Evolutionary conservation across 306 rosid genomes (phyloP).

Genomic region (Macrotyloma uniflorum): DNA sequence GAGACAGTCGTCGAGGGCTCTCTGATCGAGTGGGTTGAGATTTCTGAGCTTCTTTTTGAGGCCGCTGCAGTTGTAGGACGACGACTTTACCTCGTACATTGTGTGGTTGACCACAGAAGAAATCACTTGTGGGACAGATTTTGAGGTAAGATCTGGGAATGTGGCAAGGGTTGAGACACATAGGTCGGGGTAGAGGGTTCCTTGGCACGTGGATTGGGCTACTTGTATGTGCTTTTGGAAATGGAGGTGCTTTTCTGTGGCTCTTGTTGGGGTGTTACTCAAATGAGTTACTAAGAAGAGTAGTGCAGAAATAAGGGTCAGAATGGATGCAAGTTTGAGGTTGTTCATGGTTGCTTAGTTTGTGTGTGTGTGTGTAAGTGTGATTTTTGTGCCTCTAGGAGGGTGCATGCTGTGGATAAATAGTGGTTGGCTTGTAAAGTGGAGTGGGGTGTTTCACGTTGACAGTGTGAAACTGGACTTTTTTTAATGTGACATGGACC

Average conservation of each 20-base stretch:
- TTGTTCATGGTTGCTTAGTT: slow-evolving; percentile 24
- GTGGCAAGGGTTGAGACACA: slow-evolving; percentile 68
- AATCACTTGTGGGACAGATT: slow-evolving; percentile 59
- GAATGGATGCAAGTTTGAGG: neutral
- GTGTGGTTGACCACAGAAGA: slow-evolving; percentile 58
- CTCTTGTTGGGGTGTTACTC: slow-evolving; percentile 4
- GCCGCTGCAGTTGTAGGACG: slow-evolving; percentile 57
- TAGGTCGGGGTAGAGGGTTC: slow-evolving; percentile 71
- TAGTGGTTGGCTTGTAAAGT: slow-evolving; percentile 18
- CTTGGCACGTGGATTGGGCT: slow-evolving; percentile 62
- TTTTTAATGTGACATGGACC: slow-evolving; percentile 12
- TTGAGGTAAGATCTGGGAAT: slow-evolving; percentile 59
- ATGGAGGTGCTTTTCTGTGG: slow-evolving; percentile 38
- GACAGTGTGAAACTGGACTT: neutral
- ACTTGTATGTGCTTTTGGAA: slow-evolving; percentile 52
- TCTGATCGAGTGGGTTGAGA: slow-evolving; percentile 37
- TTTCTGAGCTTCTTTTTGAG: slow-evolving; percentile 39
- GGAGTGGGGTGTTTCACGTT: neutral
- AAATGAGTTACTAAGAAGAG: slow-evolving; percentile 6
- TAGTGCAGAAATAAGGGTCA: neutral
- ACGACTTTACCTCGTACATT: slow-evolving; percentile 43
- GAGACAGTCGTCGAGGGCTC: slow-evolving; percentile 77
- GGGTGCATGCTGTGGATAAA: slow-evolving; percentile 16
- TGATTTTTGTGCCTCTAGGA: neutral
- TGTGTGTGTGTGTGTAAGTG: neutral